Conservation (phyloP, 495 filamentous ascomycete genomes). For the Talaromyces liani region DNA sequence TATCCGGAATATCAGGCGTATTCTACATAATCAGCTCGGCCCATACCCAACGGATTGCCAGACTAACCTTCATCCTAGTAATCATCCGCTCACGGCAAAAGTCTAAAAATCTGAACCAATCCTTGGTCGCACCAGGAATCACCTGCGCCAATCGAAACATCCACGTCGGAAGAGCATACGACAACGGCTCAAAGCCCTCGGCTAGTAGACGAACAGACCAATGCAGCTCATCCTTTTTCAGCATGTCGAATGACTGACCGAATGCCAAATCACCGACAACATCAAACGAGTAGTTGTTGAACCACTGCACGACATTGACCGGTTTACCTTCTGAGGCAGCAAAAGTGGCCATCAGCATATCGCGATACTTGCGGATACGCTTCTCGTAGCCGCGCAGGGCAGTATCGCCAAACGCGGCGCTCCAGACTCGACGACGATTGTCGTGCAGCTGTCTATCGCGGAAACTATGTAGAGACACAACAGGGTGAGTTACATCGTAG, state of each 20-base stretch:
- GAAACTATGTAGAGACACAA: slow-evolving; percentile 26
- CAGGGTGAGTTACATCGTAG: slow-evolving; percentile 25
- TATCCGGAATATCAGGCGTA: slow-evolving; percentile 21
- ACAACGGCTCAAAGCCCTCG: slow-evolving; percentile 20
- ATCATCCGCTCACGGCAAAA: slow-evolving; percentile 14
- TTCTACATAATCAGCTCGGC: slow-evolving; percentile 15
- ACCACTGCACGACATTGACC: slow-evolving; percentile 32
- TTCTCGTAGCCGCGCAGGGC: slow-evolving; percentile 27
- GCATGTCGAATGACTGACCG: slow-evolving; percentile 34
- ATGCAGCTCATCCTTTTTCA: slow-evolving; percentile 26
- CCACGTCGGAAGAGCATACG: slow-evolving; percentile 29
- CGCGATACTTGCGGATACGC: slow-evolving; percentile 16
- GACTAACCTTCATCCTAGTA: slow-evolving; percentile 13
- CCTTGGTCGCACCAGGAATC: slow-evolving; percentile 19
- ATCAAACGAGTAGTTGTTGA: slow-evolving; percentile 41
- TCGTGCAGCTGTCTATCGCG: slow-evolving; percentile 26
- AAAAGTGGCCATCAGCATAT: slow-evolving; percentile 18
- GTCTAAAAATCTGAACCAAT: slow-evolving; percentile 26
- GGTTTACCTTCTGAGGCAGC: slow-evolving; percentile 11
- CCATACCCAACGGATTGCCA: background rate
- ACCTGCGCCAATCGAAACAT: slow-evolving; percentile 20
- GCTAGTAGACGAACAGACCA: slow-evolving; percentile 20
- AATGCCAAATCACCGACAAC: slow-evolving; percentile 45
- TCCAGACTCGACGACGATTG: slow-evolving; percentile 26
- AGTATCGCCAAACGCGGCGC: slow-evolving; percentile 24